These are phyloP conservation scores for Yarrowia osloensis DNA, from an alignment of 805 yeast species.

Conservation along the genomic window DNA sequence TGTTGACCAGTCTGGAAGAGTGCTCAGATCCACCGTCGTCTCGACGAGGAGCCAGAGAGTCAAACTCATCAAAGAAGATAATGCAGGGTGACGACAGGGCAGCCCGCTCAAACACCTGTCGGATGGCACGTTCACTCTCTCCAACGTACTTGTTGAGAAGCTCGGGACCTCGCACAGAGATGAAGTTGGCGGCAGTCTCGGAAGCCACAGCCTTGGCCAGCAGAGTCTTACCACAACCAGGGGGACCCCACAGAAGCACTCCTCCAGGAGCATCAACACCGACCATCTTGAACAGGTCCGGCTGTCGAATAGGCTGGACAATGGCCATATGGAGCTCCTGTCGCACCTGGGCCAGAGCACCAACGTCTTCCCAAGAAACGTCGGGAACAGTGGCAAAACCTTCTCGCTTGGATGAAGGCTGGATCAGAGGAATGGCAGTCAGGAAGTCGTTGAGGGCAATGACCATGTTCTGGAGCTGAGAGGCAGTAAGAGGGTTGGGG, in stretches of 20 bases:
- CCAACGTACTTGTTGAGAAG: slow-evolving; percentile 92
- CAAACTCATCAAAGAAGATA: slow-evolving; percentile 92
- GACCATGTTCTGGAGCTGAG: slow-evolving; percentile 72
- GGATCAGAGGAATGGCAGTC: slow-evolving; percentile 85
- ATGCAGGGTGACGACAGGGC: slow-evolving; percentile 92
- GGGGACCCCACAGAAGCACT: slow-evolving; percentile 98
- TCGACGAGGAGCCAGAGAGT: slow-evolving; percentile 93
- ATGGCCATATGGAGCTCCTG: slow-evolving; percentile 95
- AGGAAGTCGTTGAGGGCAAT: slow-evolving; percentile 80
- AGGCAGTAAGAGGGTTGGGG: slow-evolving; percentile 75
- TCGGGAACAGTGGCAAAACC: slow-evolving; percentile 99
- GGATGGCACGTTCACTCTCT: slow-evolving; percentile 88
- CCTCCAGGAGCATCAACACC: slow-evolving; percentile 98
- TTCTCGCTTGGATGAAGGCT: slow-evolving; percentile 96
- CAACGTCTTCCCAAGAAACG: slow-evolving; percentile 93
- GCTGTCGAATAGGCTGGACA: slow-evolving; percentile 92
- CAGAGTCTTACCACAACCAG: slow-evolving; percentile 97
- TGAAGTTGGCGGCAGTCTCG: slow-evolving; percentile 94
- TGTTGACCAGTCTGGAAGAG: slow-evolving; percentile 90
- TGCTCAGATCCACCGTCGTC: slow-evolving; percentile 86
- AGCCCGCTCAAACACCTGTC: slow-evolving; percentile 92
- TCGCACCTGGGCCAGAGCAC: slow-evolving; percentile 78
- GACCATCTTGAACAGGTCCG: slow-evolving; percentile 83
- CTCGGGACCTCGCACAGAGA: slow-evolving; percentile 95
- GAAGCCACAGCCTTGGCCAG: slow-evolving; percentile 97